These are phyloP conservation scores for Fusarium illudens DNA, from an alignment of 2,329 filamentous ascomycete species.

Conservation along the genomic window DNA sequence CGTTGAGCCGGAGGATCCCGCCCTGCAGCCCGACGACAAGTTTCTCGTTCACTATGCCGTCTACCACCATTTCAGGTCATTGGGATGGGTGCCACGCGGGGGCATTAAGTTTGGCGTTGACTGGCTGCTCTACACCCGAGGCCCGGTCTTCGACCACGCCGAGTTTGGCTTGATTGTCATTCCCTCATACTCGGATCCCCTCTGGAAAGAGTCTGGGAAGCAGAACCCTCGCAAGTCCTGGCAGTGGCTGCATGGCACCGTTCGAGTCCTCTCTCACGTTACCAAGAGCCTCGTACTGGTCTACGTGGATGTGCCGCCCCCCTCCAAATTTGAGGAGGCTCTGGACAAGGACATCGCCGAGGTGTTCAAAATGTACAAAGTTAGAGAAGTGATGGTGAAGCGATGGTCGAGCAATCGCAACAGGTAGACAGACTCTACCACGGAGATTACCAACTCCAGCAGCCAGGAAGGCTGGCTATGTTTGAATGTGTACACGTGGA, in stretches of 20 bases:
- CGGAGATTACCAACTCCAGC: not conserved
- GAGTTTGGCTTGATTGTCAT: constrained; percentile 89
- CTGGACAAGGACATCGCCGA: constrained; percentile 65
- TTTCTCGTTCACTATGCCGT: constrained; percentile 89
- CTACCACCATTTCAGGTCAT: constrained; percentile 94
- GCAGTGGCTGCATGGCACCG: constrained; percentile 89
- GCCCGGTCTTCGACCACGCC: constrained; percentile 93
- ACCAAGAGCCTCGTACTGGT: constrained; percentile 88
- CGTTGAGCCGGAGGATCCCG: constrained; percentile 44
- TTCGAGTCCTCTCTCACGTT: constrained; percentile 88
- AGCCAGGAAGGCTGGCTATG: not conserved
- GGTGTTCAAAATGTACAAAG: constrained; percentile 73
- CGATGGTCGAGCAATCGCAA: constrained; percentile 88
- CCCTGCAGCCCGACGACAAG: constrained; percentile 76
- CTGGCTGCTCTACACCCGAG: constrained; percentile 92
- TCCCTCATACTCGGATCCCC: constrained; percentile 78
- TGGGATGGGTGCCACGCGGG: constrained; percentile 92
- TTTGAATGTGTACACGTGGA: constrained; percentile 15
- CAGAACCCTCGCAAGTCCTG: constrained; percentile 64
- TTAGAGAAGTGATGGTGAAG: constrained; percentile 82
- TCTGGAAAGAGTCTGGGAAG: constrained; percentile 72
- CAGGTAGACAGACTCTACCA: constrained; percentile 43
- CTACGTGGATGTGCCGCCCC: constrained; percentile 89
- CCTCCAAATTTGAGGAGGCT: constrained; percentile 57
- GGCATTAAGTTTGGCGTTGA: constrained; percentile 96